Base-by-base conservation (phyloP, 768 basidiomycete genomes). In the Boletus insuetus region DNA sequence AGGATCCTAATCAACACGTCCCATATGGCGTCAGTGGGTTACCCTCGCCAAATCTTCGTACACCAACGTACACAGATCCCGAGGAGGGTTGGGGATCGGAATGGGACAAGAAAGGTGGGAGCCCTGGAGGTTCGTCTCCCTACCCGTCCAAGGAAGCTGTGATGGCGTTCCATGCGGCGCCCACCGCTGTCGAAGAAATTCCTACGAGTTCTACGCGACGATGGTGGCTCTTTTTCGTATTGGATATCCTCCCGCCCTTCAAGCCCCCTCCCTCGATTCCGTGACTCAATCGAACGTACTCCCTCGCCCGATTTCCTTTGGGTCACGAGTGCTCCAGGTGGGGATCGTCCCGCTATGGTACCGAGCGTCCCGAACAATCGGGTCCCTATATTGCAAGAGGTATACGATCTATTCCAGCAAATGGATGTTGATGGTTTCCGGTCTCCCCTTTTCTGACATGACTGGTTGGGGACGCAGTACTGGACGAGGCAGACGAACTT, bases 191-290 rank as follows among this genome's bases (percentile, higher is more conserved):
- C 3, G 94, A 95, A 70, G 87, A 91, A 61, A 77, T 96, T 6
- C 91, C 94, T 0, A 82, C n/a, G n/a, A n/a, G n/a, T n/a, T n/a
- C n/a, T n/a, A n/a, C n/a, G 0, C 81, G 94, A 17, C 76, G 90
- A 35, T 82, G 83, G 74, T 98, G 94, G 94, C 77, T 98, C 1
- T 78, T 79, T 58, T 75, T 92, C 14, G 91, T 94, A 6, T 91
- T 74, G 63, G 69, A 66, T 51, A 31, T 26, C 55, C 7, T 64
- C 62, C 22, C 67, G 61, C 49, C 54, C 57, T 44, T 64, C 49
- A 11, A 64, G 54, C 34, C 68, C 67, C 7, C 59, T 52, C 13
- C 69, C 24, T 26, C 24, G 6, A 26, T 26, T 26, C 24, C 24
- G 60, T 46, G 70, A 70, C 49, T 65, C 58, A 2, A 54, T 63